Percentiles rank a stretch among this genome's conserved stretches.
Evolutionary conservation across 1,284 basidiomycete genomes (phyloP).

Genomic region (Lignosus rhinocerotis): DNA sequence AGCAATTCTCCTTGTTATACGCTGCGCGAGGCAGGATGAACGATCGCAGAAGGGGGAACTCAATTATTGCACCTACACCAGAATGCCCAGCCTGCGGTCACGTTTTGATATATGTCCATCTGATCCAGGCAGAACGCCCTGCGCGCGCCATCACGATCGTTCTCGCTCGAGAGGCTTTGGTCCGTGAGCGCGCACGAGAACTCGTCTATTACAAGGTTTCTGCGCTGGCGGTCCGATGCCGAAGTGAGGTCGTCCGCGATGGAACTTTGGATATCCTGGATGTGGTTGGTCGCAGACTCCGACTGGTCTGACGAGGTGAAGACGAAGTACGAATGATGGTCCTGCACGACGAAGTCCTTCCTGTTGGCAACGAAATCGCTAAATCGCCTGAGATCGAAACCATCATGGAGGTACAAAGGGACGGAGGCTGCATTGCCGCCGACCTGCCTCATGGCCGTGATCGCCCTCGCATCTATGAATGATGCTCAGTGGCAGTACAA

Average conservation of each 20-base stretch:
- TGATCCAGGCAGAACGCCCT: slow-evolving; percentile 65
- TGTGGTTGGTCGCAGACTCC: slow-evolving; percentile 51
- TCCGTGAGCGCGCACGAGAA: slow-evolving; percentile 72
- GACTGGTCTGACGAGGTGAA: slow-evolving; percentile 51
- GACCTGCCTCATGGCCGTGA: slow-evolving; percentile 52
- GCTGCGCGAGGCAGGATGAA: slow-evolving; percentile 32
- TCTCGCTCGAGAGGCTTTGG: slow-evolving; percentile 51
- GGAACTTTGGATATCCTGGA: slow-evolving; percentile 44
- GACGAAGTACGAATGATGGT: slow-evolving; percentile 78
- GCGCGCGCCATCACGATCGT: slow-evolving; percentile 47
- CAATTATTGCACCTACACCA: slow-evolving; percentile 55
- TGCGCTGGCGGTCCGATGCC: slow-evolving; percentile 42
- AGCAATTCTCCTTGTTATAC: slow-evolving; percentile 63
- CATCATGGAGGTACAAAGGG: slow-evolving; percentile 78
- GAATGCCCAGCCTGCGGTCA: slow-evolving; percentile 70
- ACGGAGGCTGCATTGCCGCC: slow-evolving; percentile 48
- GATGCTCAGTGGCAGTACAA: neutral
- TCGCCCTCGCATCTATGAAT: slow-evolving; percentile 48
- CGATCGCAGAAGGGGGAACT: neutral
- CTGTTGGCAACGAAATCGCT: slow-evolving; percentile 54
- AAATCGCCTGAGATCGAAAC: slow-evolving; percentile 63
- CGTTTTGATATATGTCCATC: slow-evolving; percentile 58
- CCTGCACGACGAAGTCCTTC: slow-evolving; percentile 72
- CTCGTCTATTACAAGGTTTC: slow-evolving; percentile 72
- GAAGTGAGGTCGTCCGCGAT: slow-evolving; percentile 42